Conservation (phyloP, 805 yeast genomes). For the Starmerella khaoyaiensis region DNA sequence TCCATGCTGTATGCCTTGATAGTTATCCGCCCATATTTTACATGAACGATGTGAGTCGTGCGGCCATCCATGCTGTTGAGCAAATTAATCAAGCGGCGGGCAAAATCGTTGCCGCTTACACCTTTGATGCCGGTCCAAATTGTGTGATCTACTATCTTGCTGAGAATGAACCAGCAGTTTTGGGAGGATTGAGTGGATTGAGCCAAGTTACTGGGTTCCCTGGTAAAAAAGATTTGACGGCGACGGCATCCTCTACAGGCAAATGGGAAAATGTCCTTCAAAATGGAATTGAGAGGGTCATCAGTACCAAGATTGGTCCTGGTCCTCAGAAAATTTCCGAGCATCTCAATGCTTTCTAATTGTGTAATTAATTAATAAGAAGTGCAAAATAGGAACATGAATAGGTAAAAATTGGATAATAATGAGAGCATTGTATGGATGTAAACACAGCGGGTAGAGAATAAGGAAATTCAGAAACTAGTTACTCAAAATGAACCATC, state of each 20-base stretch:
- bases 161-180: conserved; percentile 57
- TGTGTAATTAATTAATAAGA: background rate
- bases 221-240: conserved; percentile 22
- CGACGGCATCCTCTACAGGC: background rate
- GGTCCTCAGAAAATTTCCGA: conserved; percentile 56
- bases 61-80: conserved; percentile 66
- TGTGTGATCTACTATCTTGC: conserved; percentile 85
- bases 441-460: background rate
- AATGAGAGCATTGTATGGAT: too few relatives aligned
- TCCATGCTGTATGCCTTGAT: conserved; percentile 96
- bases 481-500: too few relatives aligned
- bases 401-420: too few relatives aligned
- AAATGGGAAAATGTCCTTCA: conserved; percentile 40
- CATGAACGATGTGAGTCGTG: conserved; percentile 79
- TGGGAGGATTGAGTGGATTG: conserved; percentile 47
- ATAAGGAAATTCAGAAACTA: too few relatives aligned
- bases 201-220: conserved; percentile 53
- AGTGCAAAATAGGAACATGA: background rate
- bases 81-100: conserved; percentile 57
- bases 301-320: conserved; percentile 72
- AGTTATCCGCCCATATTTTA: conserved; percentile 92
- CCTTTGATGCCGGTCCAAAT: conserved; percentile 98
- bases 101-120: conserved; percentile 72
- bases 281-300: conserved; percentile 69
- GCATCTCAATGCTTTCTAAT: conserved; percentile 15